Conservation (phyloP, 2,329 filamentous ascomycete genomes). For the Elsinoe perseae region DNA sequence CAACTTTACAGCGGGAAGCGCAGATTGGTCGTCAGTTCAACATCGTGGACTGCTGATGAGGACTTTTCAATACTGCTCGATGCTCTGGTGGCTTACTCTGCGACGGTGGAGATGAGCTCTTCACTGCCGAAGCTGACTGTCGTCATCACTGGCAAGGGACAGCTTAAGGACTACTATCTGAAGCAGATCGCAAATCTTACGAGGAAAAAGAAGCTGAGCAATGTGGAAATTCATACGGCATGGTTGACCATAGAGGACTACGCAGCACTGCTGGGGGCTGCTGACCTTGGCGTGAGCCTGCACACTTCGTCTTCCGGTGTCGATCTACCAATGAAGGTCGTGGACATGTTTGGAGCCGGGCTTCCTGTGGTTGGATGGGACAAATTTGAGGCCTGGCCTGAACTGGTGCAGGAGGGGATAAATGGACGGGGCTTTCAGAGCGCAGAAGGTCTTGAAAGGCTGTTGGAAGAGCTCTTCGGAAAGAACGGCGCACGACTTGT, state of each 20-base stretch:
- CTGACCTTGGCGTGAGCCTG: constrained; percentile 82
- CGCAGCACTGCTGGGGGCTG: constrained; percentile 70
- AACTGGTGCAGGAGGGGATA: constrained; percentile 78
- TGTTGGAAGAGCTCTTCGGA: constrained; percentile 59
- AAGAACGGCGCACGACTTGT: constrained; percentile 49
- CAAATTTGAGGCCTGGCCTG: constrained; percentile 77
- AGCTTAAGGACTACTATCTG: constrained; percentile 70
- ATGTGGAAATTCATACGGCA: constrained; percentile 67
- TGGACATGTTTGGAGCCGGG: constrained; percentile 96
- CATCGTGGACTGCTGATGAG: constrained; percentile 95
- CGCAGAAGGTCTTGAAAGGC: constrained; percentile 54
- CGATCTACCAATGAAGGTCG: constrained; percentile 97
- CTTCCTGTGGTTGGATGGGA: constrained; percentile 83
- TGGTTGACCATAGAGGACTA: constrained; percentile 84
- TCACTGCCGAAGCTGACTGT: constrained; percentile 62
- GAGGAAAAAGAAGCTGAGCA: constrained; percentile 54
- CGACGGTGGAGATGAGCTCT: constrained; percentile 36
- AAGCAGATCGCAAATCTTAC: constrained; percentile 56
- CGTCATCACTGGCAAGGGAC: constrained; percentile 91
- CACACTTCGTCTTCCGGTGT: constrained; percentile 93
- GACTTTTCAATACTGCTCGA: constrained; percentile 85
- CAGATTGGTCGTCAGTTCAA: constrained; percentile 78
- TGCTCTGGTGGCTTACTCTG: constrained; percentile 68
- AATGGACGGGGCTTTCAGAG: constrained; percentile 83
- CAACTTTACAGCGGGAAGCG: constrained; percentile 38